Evolutionary conservation across 305 asterid species (phyloP), one percentile per base, ranked within the genome.

Genomic region (Solanum hybrid): DNA sequence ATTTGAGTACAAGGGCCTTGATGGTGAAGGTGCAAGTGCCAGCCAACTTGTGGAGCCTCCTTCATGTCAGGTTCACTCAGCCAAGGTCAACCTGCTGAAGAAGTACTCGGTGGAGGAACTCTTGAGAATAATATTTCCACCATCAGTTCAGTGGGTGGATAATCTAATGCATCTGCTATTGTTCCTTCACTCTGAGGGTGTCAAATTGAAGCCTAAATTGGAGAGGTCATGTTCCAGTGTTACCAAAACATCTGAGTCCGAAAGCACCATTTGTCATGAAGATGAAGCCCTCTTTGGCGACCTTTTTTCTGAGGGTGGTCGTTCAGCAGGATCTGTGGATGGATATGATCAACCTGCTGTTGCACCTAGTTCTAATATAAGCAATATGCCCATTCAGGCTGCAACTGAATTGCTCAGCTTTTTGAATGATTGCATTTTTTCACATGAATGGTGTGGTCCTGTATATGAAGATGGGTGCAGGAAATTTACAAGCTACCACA

Each of bases 221-320:
- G 99, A 98, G 90, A 92, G 98, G 88, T 94, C 95, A 37, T 93
- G 91, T 91, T 95, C 98, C 90, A 92, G 92, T 91, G 93, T 92
- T 89, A 91, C 95, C 45, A 97, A 96, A 93, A 92, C 97, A 38
- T 93, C 95, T 90, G 99, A 98, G 90, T 95, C 92, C n/a, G 99
- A 98, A 91, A 94, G 91, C 77, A 94, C 92, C 38, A 94, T 91
- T 92, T 96, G 95, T 89, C 98, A 96, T 91, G 99, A 98, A 91
- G 99, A 98, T 90, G 99, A 98, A 91, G 99, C 99, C 86, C 96
- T 98, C 78, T 98, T 98, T 91, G 99, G 99, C 22, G 98, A 98
- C 92, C 99, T 98, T 92, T 98, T 98, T 89, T 98, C 98, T 45
- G 99, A 98, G 93, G 97, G 98, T 86, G 93, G 95, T 90, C 99